These are phyloP conservation scores for Penicillium lagena DNA, from an alignment of 495 filamentous ascomycete species.

Conservation along the genomic window DNA sequence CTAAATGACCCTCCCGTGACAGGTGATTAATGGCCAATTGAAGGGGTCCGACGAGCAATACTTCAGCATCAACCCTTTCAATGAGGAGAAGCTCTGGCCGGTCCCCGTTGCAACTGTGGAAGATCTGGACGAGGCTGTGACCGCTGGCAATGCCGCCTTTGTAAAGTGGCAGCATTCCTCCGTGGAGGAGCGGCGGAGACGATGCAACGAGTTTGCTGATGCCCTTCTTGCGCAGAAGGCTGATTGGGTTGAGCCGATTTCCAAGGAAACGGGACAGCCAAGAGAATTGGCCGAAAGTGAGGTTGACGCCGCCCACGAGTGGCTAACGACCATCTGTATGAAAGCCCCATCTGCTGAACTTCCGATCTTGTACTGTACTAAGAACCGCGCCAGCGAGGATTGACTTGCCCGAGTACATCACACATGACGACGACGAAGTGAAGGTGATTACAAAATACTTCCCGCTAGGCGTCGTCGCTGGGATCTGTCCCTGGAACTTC, in stretches of 20 bases:
- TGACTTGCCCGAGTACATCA: constrained; percentile 4
- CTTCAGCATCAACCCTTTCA: constrained; percentile 34
- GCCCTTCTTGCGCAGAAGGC: constrained; percentile 3
- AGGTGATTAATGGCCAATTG: too few species aligned
- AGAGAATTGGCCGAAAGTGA: too few species aligned
- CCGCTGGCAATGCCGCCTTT: constrained; percentile 38
- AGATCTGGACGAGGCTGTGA: constrained; percentile 47
- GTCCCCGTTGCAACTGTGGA: constrained; percentile 32
- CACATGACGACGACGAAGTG: constrained; percentile 33
- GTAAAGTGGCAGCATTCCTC: constrained; percentile 34
- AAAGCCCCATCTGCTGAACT: too few species aligned
- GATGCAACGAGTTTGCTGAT: constrained; percentile 20
- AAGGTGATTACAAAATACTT: constrained; percentile 37
- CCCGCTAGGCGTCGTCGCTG: constrained; percentile 45
- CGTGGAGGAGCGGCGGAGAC: constrained; percentile 17
- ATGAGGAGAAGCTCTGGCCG: constrained; percentile 39
- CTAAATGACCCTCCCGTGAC: background rate
- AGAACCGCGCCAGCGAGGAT: too few species aligned
- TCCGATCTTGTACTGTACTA: too few species aligned
- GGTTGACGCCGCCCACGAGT: too few species aligned
- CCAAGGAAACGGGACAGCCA: constrained; percentile 19
- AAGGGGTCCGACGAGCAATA: too few species aligned
- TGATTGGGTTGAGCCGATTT: constrained; percentile 44
- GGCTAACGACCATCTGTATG: too few species aligned
- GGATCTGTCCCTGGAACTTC: constrained; percentile 58